Base-by-base conservation (phyloP, 2,329 filamentous ascomycete genomes). In the Blastomyces gilchristii region DNA sequence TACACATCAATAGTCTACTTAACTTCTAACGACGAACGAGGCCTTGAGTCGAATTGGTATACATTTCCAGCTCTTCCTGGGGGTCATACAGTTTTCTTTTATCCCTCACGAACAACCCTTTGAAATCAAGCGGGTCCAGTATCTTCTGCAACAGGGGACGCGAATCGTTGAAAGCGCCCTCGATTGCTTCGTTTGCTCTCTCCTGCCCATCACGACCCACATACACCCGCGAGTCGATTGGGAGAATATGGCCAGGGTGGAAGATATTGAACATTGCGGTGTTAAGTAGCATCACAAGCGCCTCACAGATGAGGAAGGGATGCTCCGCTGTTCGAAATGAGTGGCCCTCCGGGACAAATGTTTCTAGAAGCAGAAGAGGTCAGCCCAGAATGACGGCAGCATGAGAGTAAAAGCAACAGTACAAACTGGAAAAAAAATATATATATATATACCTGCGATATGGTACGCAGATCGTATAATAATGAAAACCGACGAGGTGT, bases 401-500 rank as follows among this genome's bases (percentile, higher is more conserved):
- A 37, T 39, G 39, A 25, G 54, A 22, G 22, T 25, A 22, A 43
- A 58, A 49, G 47, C 34, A 41, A 9, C 14, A 18, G 2, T 14
- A 18, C 12, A 9, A 45, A 37, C 14, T 14, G 22, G 18, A 45
- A 28, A 39, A 39, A 39, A 37, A 45, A 53, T 14, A 28, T 56
- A 58, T 61, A 63, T 57, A 53, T 22, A 25, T 49, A 53, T 61
- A 63, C 63, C 63, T 14, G 61, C 56, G 58, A 65, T 65, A 53
- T 65, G 63, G 49, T 63, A 65, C n/a, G 56, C 57, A 5, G 63
- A 65, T 57, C 63, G 56, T 31, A 47, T 59, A 5, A 59, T 54
- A 34, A 65, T 65, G 9, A 65, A 61, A 18, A 65, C n/a, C 12
- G 63, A 63, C n/a, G 63, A 65, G 5, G 41, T 43, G 50, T 65